phyloP scores from a whole-genome alignment of 2,329 filamentous ascomycete genomes.

The Xylariaceae sp. region DNA sequence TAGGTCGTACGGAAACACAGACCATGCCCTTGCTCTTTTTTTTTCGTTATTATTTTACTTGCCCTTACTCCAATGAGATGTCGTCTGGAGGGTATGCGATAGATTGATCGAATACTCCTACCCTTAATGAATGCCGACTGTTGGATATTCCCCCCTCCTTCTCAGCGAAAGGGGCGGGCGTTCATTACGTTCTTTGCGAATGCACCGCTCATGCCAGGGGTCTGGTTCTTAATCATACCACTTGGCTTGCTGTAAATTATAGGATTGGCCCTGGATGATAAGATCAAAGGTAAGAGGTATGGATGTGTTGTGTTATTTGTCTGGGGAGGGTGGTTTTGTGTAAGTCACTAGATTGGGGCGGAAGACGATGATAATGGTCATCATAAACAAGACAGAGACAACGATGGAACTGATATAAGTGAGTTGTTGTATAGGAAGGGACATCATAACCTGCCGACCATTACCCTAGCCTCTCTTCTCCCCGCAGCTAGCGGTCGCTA shows the following conservation, averaged over 20 bases:
- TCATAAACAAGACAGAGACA: conserved; percentile 7
- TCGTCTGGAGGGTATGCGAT: conserved; percentile 5
- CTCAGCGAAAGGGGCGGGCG: conserved; percentile 3
- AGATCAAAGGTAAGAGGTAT: conserved; percentile 19
- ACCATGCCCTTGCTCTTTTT: conserved; percentile 1
- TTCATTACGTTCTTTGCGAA: conserved; percentile 2
- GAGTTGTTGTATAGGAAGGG: too few species aligned
- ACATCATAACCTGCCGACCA: conserved; percentile 6
- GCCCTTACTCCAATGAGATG: neutral
- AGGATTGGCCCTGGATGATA: neutral
- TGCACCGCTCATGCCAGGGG: conserved; percentile 12
- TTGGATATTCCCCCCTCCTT: neutral
- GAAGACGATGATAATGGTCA: conserved; percentile 6
- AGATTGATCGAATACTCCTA: conserved; percentile 5
- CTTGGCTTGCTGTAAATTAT: neutral
- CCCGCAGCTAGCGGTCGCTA: conserved; percentile 17
- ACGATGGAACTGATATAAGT: too few species aligned
- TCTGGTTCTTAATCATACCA: conserved; percentile 6
- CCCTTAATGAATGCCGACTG: conserved; percentile 1
- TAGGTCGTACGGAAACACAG: too few species aligned
- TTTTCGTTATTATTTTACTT: neutral
- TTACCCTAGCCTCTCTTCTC: conserved; percentile 12
- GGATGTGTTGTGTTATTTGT: conserved; percentile 4
- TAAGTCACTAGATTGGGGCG: conserved; percentile 8
- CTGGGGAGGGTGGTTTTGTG: too few species aligned